Percentiles rank a stretch among this genome's conserved stretches.
Evolutionary conservation across 202 grass and related monocot genomes (phyloP).

Genomic region (Saccharum hybrid): DNA sequence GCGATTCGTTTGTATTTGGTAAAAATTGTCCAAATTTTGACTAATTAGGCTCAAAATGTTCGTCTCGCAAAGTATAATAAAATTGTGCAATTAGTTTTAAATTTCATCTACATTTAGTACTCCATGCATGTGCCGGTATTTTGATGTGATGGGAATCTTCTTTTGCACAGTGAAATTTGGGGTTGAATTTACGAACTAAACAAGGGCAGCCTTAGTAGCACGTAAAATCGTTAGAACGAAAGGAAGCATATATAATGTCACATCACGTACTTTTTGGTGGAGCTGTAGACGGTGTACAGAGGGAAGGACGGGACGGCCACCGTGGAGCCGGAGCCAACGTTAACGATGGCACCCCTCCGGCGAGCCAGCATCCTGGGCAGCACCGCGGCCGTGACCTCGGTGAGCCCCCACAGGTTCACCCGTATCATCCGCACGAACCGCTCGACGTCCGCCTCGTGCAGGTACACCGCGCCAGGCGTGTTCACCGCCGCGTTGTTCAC

Average conservation of each 20-base stretch:
- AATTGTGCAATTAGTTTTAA: too few relatives aligned
- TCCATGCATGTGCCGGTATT: too few relatives aligned
- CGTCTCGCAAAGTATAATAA: too few relatives aligned
- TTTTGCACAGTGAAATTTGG: too few relatives aligned
- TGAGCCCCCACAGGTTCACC: slow-evolving; percentile 58
- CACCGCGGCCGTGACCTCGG: slow-evolving; percentile 54
- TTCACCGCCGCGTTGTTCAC: slow-evolving; percentile 63
- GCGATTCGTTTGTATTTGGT: too few relatives aligned
- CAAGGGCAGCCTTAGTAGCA: too few relatives aligned
- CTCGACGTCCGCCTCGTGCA: slow-evolving; percentile 62
- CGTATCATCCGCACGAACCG: slow-evolving; percentile 38
- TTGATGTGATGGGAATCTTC: too few relatives aligned
- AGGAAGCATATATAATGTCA: not conserved
- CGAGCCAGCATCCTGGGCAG: slow-evolving; percentile 52
- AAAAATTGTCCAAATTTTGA: too few relatives aligned
- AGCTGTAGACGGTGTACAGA: slow-evolving; percentile 57
- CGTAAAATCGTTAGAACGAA: not conserved
- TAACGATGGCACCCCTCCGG: slow-evolving; percentile 55
- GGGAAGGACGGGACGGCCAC: slow-evolving; percentile 59
- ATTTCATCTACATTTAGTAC: too few relatives aligned
- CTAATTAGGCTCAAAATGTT: too few relatives aligned
- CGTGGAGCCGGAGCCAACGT: slow-evolving; percentile 54
- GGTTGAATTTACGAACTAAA: too few relatives aligned
- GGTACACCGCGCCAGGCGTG: slow-evolving; percentile 43
- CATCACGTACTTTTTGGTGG: slow-evolving; percentile 51